Evolutionary conservation across 352 stramenopile genomes (phyloP).

Genomic region (Phytophthora agathidicida): DNA sequence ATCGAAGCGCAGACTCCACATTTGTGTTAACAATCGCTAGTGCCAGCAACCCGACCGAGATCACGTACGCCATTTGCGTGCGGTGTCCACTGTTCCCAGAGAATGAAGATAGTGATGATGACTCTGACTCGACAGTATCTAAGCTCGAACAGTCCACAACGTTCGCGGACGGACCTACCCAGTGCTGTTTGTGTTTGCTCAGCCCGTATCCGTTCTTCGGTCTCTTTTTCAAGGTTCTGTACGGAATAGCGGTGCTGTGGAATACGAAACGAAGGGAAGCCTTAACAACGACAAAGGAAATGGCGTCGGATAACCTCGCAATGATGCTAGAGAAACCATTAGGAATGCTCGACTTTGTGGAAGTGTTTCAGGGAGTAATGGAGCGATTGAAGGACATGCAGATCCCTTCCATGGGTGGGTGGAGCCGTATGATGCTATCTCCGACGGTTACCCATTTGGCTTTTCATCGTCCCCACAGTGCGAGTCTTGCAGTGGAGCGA

Average conservation of each 20-base stretch:
- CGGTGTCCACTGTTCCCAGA: slow-evolving; percentile 68
- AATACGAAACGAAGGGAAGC: slow-evolving; percentile 53
- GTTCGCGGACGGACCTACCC: slow-evolving; percentile 28
- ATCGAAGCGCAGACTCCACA: slow-evolving; percentile 63
- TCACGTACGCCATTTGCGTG: slow-evolving; percentile 79
- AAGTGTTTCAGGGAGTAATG: slow-evolving; percentile 71
- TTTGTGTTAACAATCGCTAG: slow-evolving; percentile 79
- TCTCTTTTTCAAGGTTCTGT: slow-evolving; percentile 86
- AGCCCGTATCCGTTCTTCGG: slow-evolving; percentile 84
- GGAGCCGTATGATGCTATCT: slow-evolving; percentile 68
- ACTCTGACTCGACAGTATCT: not conserved
- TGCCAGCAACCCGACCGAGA: slow-evolving; percentile 46
- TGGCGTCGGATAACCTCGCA: slow-evolving; percentile 7
- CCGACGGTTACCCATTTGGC: slow-evolving; percentile 64
- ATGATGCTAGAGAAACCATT: slow-evolving; percentile 38
- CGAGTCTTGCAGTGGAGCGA: slow-evolving; percentile 57
- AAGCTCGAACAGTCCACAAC: not conserved
- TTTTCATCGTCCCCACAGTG: slow-evolving; percentile 78
- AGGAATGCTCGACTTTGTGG: slow-evolving; percentile 60
- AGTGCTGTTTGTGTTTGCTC: slow-evolving; percentile 80
- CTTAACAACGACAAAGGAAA: slow-evolving; percentile 22
- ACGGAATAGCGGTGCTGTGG: slow-evolving; percentile 76
- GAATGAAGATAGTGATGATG: slow-evolving; percentile 32
- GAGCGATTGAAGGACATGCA: slow-evolving; percentile 61
- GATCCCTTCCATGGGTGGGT: slow-evolving; percentile 77